A percentile compares a stretch with the other conserved stretches of the same genome.
Evolutionary conservation across 2,329 filamentous ascomycete genomes (phyloP).

Genomic region (Penicillium thymicola): DNA sequence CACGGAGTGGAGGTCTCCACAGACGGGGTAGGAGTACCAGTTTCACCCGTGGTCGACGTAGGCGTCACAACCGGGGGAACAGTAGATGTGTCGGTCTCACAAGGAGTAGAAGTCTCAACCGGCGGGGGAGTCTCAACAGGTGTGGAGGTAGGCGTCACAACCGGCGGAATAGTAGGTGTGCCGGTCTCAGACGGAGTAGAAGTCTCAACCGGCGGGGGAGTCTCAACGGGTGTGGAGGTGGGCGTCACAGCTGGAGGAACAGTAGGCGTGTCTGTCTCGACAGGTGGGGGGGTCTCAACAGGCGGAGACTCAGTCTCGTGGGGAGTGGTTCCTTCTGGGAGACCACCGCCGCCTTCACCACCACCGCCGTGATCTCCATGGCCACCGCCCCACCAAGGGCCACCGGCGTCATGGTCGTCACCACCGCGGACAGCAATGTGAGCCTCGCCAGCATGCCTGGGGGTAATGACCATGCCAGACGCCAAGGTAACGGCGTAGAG

Average conservation of each 20-base stretch:
- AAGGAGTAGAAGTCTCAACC: neutral
- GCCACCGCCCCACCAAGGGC: conserved; percentile 3
- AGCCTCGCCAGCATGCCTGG: conserved; percentile 13
- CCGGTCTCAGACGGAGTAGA: neutral
- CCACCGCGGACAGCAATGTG: conserved; percentile 11
- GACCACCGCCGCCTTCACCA: neutral
- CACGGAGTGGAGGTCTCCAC: neutral
- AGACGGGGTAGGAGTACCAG: neutral
- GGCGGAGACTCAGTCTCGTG: neutral
- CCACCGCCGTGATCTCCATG: conserved; percentile 1
- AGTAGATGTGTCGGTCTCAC: conserved; percentile 4
- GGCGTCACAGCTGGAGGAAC: neutral
- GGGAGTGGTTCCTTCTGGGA: conserved; percentile 2
- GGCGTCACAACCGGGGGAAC: neutral
- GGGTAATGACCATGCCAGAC: conserved; percentile 16
- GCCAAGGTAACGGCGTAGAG: conserved; percentile 18
- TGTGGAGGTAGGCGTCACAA: neutral
- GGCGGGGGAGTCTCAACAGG: neutral
- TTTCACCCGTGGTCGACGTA: neutral
- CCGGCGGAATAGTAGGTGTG: neutral
- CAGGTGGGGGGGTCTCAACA: neutral
- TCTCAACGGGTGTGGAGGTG: neutral
- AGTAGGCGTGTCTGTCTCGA: neutral
- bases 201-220: neutral
- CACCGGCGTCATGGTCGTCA: conserved; percentile 4